Conservation (phyloP, 1,139 yeast genomes). For the Saccharomyces hybrid region DNA sequence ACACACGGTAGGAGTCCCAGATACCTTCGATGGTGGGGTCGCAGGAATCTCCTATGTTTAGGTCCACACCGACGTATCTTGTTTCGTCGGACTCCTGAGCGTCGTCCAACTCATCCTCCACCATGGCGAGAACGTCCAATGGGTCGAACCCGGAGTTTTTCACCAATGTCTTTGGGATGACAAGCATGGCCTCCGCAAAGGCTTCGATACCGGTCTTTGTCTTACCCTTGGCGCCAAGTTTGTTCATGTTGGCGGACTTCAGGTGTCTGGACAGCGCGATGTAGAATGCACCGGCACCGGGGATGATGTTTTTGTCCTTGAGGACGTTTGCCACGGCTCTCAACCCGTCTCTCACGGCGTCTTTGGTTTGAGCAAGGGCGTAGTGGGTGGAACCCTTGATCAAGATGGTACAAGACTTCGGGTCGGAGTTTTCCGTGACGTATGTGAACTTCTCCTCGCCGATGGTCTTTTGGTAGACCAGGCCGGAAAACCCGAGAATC, state of each 20-base stretch:
- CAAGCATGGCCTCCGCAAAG: constrained; percentile 82
- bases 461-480: constrained; percentile 82
- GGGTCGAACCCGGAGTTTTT: constrained; percentile 92
- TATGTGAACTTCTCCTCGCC: constrained; percentile 98
- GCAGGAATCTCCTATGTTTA: constrained; percentile 88
- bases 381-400: constrained; percentile 92
- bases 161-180: constrained; percentile 87
- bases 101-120: constrained; percentile 74
- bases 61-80: constrained; percentile 81
- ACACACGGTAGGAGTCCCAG: constrained; percentile 92
- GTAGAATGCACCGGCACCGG: constrained; percentile 97
- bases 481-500: constrained; percentile 84
- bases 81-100: constrained; percentile 45
- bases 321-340: constrained; percentile 90
- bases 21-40: constrained; percentile 92
- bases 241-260: constrained; percentile 39
- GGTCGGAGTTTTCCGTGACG: constrained; percentile 85
- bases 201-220: constrained; percentile 87
- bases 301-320: constrained; percentile 76
- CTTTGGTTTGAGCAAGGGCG: constrained; percentile 84
- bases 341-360: constrained; percentile 94
- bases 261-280: constrained; percentile 72
- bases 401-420: constrained; percentile 83
- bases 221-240: constrained; percentile 68
- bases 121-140: constrained; percentile 77